A percentile compares a stretch with the other conserved stretches of the same genome.
Conservation (phyloP, 2,329 filamentous ascomycete genomes). For the Plectosphaerella sp. region DNA sequence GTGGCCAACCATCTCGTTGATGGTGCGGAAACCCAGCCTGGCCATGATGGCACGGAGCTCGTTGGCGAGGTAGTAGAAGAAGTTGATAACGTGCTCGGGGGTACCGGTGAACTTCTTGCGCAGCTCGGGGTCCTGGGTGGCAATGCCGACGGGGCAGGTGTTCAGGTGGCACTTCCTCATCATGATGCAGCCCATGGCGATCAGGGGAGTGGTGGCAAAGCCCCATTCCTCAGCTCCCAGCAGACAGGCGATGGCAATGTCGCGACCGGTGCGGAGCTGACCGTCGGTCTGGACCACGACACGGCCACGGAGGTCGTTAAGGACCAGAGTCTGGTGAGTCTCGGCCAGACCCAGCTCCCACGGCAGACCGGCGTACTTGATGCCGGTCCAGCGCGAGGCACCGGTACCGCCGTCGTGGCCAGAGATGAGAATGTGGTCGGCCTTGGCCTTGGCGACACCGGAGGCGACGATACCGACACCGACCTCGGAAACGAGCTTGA, state of each 20-base stretch:
- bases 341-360: conserved; percentile 97
- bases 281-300: conserved; percentile 96
- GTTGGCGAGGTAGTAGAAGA: conserved; percentile 97
- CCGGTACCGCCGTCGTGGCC: conserved; percentile 96
- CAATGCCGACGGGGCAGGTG: conserved; percentile 87
- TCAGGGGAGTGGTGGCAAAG: conserved; percentile 89
- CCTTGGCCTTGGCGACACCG: conserved; percentile 95
- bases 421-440: conserved; percentile 93
- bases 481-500: conserved; percentile 96
- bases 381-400: conserved; percentile 95
- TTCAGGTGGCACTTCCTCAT: conserved; percentile 79
- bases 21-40: conserved; percentile 85
- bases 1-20: conserved; percentile 97
- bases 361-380: conserved; percentile 95
- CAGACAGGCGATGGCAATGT: conserved; percentile 90
- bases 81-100: conserved; percentile 96
- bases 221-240: conserved; percentile 98
- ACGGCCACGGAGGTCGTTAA: conserved; percentile 93
- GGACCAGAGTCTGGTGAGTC: conserved; percentile 91
- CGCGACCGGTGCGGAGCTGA: conserved; percentile 85
- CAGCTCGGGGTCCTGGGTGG: conserved; percentile 90
- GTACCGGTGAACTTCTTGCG: conserved; percentile 91
- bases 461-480: conserved; percentile 97
- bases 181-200: conserved; percentile 95
- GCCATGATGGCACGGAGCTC: conserved; percentile 97